Evolutionary conservation across 2,329 filamentous ascomycete species (phyloP).

Genomic region (Leptographium procerum): DNA sequence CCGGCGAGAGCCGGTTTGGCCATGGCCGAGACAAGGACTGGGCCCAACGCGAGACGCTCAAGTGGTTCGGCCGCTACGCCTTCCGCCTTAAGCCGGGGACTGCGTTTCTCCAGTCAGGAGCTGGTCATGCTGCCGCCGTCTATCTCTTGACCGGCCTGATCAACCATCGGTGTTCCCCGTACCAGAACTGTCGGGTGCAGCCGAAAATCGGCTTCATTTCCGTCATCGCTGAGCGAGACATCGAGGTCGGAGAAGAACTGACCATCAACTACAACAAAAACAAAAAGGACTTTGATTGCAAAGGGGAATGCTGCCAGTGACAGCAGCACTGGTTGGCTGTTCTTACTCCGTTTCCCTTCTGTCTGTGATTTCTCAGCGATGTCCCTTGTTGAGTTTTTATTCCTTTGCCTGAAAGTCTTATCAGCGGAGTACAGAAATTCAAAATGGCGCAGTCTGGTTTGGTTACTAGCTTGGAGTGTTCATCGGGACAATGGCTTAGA

Average conservation of each 20-base stretch:
- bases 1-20: background rate
- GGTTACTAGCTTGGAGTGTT: background rate
- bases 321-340: background rate
- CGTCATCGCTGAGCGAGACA: slow-evolving; percentile 16
- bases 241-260: slow-evolving; percentile 22
- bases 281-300: slow-evolving; percentile 18
- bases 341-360: background rate
- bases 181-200: slow-evolving; percentile 18
- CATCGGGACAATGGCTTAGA: background rate
- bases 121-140: slow-evolving; percentile 11
- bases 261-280: slow-evolving; percentile 24
- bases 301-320: slow-evolving; percentile 12
- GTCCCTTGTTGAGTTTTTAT: background rate
- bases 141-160: slow-evolving; percentile 17
- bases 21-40: background rate
- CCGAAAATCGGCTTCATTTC: slow-evolving; percentile 12
- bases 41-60: slow-evolving; percentile 6
- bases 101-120: slow-evolving; percentile 4
- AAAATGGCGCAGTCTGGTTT: background rate
- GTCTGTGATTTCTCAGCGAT: background rate
- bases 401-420: background rate
- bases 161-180: slow-evolving; percentile 22
- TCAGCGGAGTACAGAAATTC: background rate
- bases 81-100: slow-evolving; percentile 11
- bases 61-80: slow-evolving; percentile 15